Base-by-base conservation (phyloP, 257 asterid species). In the Lantana camara region DNA sequence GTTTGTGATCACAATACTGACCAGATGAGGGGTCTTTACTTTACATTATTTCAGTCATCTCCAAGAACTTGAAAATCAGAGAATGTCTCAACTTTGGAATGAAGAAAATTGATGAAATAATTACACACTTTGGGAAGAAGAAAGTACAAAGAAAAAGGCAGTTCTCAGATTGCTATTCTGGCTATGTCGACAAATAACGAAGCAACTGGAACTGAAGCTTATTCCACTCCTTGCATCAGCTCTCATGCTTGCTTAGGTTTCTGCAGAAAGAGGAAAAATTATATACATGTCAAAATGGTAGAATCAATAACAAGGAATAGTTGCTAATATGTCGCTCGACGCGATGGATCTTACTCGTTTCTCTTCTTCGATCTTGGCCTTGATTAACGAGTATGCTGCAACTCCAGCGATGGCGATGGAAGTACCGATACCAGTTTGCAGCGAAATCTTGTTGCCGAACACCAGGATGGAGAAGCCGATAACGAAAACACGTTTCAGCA, bases 341-440 rank as follows among this genome's bases (percentile, higher is more conserved):
- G 44, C 9, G 21, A 22, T 8, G 49, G n/a, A 38, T 54, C 96
- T 84, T 74, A 90, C 99, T 72, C 90, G 89, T 80, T 94, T 94
- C 83, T 94, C 99, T 82, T 94, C 99, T 80, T 94, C 99, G 17
- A 94, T 74, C 86, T 77, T 76, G 77, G 99, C 99, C 88, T 94
- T 94, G 75, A 94, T 86, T 78, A 80, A 80, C 69, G 99, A 94
- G 88, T 94, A 94, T 42, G 72, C 65, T 30, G 99, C 99, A 58
- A 94, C 99, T 79, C 99, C 98, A 77, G 85, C 85, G 59, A 94
- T 94, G 35, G 99, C 99, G 80, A 90, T 83, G 71, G 70, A 64
- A 14, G 99, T 94, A 27, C 99, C 99, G 47, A 94, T 86, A 58
- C 96, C 99, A 61, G 99, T 94, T 67, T 94, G 99, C 42, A 87